phyloP scores from a whole-genome alignment of 2,329 filamentous ascomycete species.

The Fusarium continuum region DNA sequence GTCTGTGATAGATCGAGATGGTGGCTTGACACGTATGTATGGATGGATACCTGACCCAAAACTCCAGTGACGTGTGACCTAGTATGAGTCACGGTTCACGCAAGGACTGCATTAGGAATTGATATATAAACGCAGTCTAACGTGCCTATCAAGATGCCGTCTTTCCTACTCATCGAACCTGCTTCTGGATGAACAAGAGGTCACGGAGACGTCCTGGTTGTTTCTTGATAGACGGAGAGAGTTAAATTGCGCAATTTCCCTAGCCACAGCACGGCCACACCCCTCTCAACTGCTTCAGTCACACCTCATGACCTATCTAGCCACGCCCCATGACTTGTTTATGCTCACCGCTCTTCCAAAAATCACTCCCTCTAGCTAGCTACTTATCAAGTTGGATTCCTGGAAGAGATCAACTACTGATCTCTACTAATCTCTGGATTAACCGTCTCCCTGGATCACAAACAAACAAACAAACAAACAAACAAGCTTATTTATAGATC shows the following conservation, averaged over 20 bases:
- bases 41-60: slow-evolving; percentile 19
- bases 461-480: not conserved
- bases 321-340: slow-evolving; percentile 19
- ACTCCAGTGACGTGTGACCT: slow-evolving; percentile 14
- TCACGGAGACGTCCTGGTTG: not conserved
- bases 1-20: slow-evolving; percentile 19
- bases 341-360: slow-evolving; percentile 22
- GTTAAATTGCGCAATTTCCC: slow-evolving; percentile 27
- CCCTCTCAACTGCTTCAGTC: not conserved
- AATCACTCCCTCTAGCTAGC: slow-evolving; percentile 8
- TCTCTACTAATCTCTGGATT: slow-evolving; percentile 4
- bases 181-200: slow-evolving; percentile 1
- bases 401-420: too few relatives aligned
- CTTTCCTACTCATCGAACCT: too few relatives aligned
- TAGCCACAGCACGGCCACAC: slow-evolving; percentile 12
- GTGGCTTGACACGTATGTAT: slow-evolving; percentile 19
- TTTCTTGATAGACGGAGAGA: slow-evolving; percentile 12
- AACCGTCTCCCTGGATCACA: slow-evolving; percentile 10
- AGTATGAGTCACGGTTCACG: slow-evolving; percentile 15
- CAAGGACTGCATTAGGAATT: not conserved
- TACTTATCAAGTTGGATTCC: slow-evolving; percentile 12
- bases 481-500: too few relatives aligned
- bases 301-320: slow-evolving; percentile 14
- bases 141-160: too few relatives aligned
- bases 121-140: too few relatives aligned